Evolutionary conservation across 1,139 yeast species (phyloP), one percentile per base, ranked within the genome.

Genomic region (Saccharomycopsis crataegensis): DNA sequence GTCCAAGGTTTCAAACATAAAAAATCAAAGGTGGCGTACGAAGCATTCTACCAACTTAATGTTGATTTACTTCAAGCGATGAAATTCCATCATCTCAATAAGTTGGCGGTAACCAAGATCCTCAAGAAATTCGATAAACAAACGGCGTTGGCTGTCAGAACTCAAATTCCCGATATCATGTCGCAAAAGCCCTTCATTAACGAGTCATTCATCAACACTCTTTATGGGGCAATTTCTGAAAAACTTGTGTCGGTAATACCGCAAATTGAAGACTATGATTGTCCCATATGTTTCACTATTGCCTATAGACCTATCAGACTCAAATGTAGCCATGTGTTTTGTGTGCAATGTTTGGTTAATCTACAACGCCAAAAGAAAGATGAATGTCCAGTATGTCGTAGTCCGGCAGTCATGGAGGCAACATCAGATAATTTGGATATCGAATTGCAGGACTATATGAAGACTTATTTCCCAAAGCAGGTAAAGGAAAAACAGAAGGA

Each of bases 41-140:
- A 71, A 32, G 67, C 75, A 46, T 85, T 85, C 60, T 68, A 79
- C 57, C 65, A 67, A 1, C 64, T 83, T 62, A 85, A 85, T 64
- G 68, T 72, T 47, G 79, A 78, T 55, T 66, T 85, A 36, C 63
- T 84, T 42, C 80, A 80, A 61, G 76, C 81, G 8, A 70, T 82
- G 41, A 79, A 80, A 59, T 85, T 82, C 62, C 87, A 83, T 62
- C 71, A 77, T 8, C 73, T 84, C 55, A 85, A 85, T 63, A 71
- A 78, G 33, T 74, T 79, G 49, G 93, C 93, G 0, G 74, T 83
- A 44, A 69, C 77, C 31, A 85, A 85, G 65, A 85, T 85, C 58
- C 69, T 84, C 61, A 85, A 85, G 64, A 85, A 85, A 63, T 85
- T 85, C 61, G 90, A 85, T 62, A 85, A 85, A 64, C 84, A 80